A percentile compares a stretch with the other conserved stretches of the same genome.
Conservation (phyloP, 805 yeast genomes). For the Ascoidea tarda region DNA sequence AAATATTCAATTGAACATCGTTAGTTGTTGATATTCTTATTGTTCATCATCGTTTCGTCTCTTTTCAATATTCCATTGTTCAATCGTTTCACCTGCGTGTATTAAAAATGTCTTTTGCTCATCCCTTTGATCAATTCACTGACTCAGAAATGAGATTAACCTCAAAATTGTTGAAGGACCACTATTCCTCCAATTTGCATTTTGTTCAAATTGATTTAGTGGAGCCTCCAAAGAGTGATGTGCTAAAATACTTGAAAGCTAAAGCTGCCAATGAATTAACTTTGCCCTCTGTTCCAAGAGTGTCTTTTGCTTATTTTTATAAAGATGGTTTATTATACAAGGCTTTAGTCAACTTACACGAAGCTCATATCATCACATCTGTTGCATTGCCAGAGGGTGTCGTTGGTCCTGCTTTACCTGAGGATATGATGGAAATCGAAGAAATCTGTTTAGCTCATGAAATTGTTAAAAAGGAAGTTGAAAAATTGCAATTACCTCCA, state of each 20-base stretch:
- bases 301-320: constrained; percentile 56
- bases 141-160: constrained; percentile 46
- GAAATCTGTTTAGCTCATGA: constrained; percentile 38
- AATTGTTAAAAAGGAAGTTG: constrained; percentile 44
- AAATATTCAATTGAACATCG: too few species aligned
- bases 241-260: constrained; percentile 53
- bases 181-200: constrained; percentile 40
- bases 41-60: too few species aligned
- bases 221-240: constrained; percentile 70
- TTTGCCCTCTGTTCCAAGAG: constrained; percentile 51
- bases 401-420: constrained; percentile 61
- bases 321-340: constrained; percentile 44
- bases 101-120: constrained; percentile 15
- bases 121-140: constrained; percentile 46
- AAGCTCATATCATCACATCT: constrained; percentile 46
- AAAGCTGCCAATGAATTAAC: constrained; percentile 39
- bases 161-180: constrained; percentile 45
- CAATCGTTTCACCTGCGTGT: not conserved
- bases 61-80: not conserved
- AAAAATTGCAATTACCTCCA: constrained; percentile 48
- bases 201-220: constrained; percentile 52
- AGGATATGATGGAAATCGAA: constrained; percentile 44
- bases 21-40: too few species aligned
- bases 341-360: constrained; percentile 54
- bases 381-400: constrained; percentile 42